These are phyloP conservation scores for Metschnikowia lunata DNA, from an alignment of 805 yeast species.

Conservation along the genomic window DNA sequence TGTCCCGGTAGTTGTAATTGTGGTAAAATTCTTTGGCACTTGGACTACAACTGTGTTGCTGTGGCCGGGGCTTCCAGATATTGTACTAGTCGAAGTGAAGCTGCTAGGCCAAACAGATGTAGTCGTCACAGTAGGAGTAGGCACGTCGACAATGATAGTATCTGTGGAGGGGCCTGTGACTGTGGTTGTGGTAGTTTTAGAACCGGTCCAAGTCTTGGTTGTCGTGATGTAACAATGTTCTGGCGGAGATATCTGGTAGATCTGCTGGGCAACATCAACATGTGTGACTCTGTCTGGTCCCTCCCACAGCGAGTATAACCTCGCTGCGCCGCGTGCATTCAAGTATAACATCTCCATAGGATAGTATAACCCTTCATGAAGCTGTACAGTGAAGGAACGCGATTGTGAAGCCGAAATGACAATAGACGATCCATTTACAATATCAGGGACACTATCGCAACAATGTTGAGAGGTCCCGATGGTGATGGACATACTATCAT, in stretches of 20 bases:
- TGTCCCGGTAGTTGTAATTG: neutral
- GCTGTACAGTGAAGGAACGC: no score
- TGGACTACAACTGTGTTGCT: slow-evolving; percentile 15
- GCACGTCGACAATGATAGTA: slow-evolving; percentile 17
- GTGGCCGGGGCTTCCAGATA: slow-evolving; percentile 8
- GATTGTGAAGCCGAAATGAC: no score
- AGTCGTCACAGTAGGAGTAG: slow-evolving; percentile 5
- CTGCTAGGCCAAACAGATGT: slow-evolving; percentile 9
- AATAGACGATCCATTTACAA: no score
- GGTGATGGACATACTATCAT: no score
- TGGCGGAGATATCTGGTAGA: slow-evolving; percentile 3
- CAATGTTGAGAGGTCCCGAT: no score
- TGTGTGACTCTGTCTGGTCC: no score
- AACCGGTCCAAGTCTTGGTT: slow-evolving; percentile 14
- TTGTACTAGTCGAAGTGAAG: neutral
- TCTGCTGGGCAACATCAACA: no score
- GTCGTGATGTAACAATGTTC: slow-evolving; percentile 12
- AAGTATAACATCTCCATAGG: no score
- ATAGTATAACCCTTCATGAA: no score
- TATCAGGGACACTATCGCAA: no score
- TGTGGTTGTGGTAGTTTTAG: slow-evolving; percentile 12
- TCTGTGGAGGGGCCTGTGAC: slow-evolving; percentile 15
- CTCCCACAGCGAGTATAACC: no score
- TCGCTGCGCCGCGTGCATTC: no score
- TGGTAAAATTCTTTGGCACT: slow-evolving; percentile 1